phyloP scores from a whole-genome alignment of 75 land plant species.

The Cryptomeria japonica region DNA sequence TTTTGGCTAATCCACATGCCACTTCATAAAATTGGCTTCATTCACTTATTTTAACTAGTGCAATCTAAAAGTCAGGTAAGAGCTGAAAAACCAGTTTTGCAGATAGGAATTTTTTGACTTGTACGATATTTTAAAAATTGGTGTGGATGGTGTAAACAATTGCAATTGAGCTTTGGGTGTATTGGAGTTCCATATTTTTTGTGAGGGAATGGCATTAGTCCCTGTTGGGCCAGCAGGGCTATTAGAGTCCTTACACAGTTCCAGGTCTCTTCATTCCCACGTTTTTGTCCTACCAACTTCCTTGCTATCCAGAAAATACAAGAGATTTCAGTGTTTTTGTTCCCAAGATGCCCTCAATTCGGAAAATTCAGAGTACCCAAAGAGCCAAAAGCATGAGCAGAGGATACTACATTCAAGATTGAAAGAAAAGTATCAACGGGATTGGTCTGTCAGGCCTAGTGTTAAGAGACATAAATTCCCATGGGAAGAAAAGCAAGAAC shows the following conservation, averaged over 20 bases:
- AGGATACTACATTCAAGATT: not conserved
- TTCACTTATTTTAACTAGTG: not conserved
- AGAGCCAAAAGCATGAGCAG: not conserved
- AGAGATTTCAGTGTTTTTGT: not conserved
- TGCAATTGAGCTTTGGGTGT: not conserved
- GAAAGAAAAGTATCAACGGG: not conserved
- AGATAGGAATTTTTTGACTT: not conserved
- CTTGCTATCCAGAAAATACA: not conserved
- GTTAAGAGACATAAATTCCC: not conserved
- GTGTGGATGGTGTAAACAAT: not conserved
- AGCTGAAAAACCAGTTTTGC: not conserved
- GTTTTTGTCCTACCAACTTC: not conserved
- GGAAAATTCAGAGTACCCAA: not conserved
- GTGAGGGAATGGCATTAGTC: not conserved
- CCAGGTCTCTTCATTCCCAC: not conserved
- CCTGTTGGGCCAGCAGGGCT: not conserved
- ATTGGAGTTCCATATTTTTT: not conserved
- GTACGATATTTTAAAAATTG: not conserved
- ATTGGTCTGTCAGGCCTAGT: constrained; percentile 1
- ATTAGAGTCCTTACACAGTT: not conserved
- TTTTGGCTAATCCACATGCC: not conserved
- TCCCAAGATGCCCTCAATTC: not conserved
- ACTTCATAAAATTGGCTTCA: not conserved
- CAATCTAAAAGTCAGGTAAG: not conserved
- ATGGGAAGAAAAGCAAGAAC: not conserved